Percentiles rank a stretch among this genome's conserved stretches.
These are phyloP conservation scores for Aspergillus avenaceus DNA, from an alignment of 495 filamentous ascomycete species.

Conservation along the genomic window DNA sequence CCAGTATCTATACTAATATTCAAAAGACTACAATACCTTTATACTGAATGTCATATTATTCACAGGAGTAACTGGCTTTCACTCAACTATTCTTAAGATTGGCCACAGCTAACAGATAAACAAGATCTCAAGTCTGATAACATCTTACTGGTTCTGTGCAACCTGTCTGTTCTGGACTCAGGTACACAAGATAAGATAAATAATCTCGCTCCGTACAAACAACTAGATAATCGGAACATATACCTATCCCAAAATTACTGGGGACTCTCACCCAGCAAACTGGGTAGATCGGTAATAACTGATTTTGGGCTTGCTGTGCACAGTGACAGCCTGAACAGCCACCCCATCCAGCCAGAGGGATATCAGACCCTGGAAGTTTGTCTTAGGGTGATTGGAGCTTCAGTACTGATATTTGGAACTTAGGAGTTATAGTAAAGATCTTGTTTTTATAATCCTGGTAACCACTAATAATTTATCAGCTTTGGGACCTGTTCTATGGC, in stretches of 20 bases:
- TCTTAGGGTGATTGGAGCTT: constrained; percentile 32
- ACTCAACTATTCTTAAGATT: constrained; percentile 8
- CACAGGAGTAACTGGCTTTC: constrained; percentile 28
- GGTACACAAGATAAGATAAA: constrained; percentile 24
- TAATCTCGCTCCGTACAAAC: constrained; percentile 29
- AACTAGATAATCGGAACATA: constrained; percentile 21
- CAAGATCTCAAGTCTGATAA: constrained; percentile 43
- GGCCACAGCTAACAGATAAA: constrained; percentile 10
- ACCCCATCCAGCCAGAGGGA: constrained; percentile 31
- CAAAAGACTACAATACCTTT: constrained; percentile 35
- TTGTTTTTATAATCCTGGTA: neutral
- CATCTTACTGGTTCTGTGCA: constrained; percentile 32
- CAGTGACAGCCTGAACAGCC: constrained; percentile 20
- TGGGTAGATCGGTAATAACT: constrained; percentile 25
- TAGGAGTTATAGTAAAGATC: constrained; percentile 11
- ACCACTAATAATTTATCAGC: neutral
- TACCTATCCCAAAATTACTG: constrained; percentile 34
- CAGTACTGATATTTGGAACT: constrained; percentile 39
- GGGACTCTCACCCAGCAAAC: constrained; percentile 4
- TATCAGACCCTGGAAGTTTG: constrained; percentile 38
- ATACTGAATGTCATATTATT: constrained; percentile 33
- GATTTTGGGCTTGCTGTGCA: constrained; percentile 37
- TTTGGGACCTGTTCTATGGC: neutral
- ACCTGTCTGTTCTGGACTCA: constrained; percentile 28
- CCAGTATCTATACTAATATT: constrained; percentile 26